Base-by-base conservation (phyloP, 2,329 filamentous ascomycete species). In the Tolypocladium inflatum region DNA sequence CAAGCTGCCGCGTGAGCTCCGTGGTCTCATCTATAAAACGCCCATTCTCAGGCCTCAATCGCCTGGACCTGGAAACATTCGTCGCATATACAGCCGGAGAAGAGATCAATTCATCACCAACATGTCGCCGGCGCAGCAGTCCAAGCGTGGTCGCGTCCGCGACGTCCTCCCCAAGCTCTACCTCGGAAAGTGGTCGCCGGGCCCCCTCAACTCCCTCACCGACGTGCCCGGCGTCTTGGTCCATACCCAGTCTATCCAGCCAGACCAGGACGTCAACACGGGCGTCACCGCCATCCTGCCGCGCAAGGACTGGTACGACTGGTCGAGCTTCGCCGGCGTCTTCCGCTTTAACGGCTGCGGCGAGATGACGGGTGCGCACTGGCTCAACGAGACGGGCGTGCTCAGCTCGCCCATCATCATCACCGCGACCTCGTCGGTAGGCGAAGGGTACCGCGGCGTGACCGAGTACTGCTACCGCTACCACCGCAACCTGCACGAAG, bases 321-420 rank as follows among this genome's bases (percentile, higher is more conserved):
- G 74, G 11, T 76, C 76, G 45, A 77, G 74, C 57, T 76, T 80
- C 53, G 75, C 78, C 4, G 76, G 76, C n/a, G 64, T 80, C 54
- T 86, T 85, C 70, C 77, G 78, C 60, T 85, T 87, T 73, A 87
- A 87, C 63, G 84, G 84, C 57, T 80, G 78, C 52, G 84, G 85
- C 48, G 83, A 86, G 68, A 74, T 86, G 73, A 86, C 84, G 0
- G 83, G 83, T 2, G 74, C 73, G 11, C 81, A 86, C 63, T 84
- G 81, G 78, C 80, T 87, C 59, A 76, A 82, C 19, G 84, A 87
- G 66, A 82, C 82, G 0, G 83, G 84, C 0, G 72, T 84, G 4
- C 68, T 86, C 4, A 77, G 80, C 57, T 82, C 79, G 3, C 85
- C 84, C 4, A 80, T 87, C 58, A 66, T 85, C 56, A 73, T 87